A percentile compares a stretch with the other conserved stretches of the same genome.
Evolutionary conservation across 257 asterid genomes (phyloP).

Genomic region (Parsonsia alboflavescens): DNA sequence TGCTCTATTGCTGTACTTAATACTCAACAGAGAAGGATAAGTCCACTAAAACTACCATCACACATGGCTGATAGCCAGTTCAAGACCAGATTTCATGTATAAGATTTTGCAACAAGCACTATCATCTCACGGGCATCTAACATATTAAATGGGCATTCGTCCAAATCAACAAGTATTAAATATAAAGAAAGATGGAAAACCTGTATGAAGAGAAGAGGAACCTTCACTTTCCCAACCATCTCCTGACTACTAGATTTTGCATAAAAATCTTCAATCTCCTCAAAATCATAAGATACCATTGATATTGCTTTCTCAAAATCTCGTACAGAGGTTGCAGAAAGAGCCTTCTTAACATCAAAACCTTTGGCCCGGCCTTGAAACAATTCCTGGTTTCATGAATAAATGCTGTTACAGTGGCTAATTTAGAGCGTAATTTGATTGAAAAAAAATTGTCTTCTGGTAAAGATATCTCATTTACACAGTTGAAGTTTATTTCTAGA

Average conservation of each 20-base stretch:
- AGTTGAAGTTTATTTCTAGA: background rate
- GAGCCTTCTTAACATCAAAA: slow-evolving; percentile 75
- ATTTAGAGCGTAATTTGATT: background rate
- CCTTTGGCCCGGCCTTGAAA: slow-evolving; percentile 90
- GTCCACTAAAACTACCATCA: background rate
- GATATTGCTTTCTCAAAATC: slow-evolving; percentile 87
- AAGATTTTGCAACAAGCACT: background rate
- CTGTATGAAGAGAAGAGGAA: slow-evolving; percentile 94
- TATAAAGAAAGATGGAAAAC: slow-evolving; percentile 30
- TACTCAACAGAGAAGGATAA: background rate
- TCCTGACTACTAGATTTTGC: slow-evolving; percentile 75
- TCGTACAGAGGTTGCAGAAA: slow-evolving; percentile 59
- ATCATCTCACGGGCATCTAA: background rate
- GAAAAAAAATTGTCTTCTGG: background rate
- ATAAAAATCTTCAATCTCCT: slow-evolving; percentile 67
- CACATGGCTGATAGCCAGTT: background rate
- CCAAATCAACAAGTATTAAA: background rate
- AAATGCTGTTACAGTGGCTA: background rate
- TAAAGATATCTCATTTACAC: background rate
- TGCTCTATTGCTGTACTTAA: background rate
- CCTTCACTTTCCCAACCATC: slow-evolving; percentile 69
- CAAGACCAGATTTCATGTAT: background rate
- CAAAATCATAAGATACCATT: slow-evolving; percentile 74
- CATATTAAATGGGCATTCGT: background rate
- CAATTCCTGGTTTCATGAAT: slow-evolving; percentile 54